Percentiles rank a stretch among this genome's conserved stretches.
Conservation (phyloP, 352 stramenopile genomes). For the Globisporangium alternatum region DNA sequence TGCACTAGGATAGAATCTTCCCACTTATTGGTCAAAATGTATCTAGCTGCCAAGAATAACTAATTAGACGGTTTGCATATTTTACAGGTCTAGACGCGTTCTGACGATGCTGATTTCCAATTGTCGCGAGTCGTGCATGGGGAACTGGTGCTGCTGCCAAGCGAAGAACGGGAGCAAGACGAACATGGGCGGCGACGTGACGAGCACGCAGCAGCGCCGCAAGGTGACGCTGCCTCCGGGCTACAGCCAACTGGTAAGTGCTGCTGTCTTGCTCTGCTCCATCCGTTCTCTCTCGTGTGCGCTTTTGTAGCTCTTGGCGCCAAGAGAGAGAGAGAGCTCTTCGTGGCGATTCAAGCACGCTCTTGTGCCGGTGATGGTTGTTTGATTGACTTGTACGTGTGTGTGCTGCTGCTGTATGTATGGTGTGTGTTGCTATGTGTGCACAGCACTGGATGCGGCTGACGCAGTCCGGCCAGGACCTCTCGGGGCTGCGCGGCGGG, state of each 20-base stretch:
- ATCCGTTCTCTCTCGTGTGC: neutral
- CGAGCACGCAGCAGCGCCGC: conserved; percentile 58
- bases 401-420: neutral
- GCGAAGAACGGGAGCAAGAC: neutral
- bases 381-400: neutral
- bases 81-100: too few species aligned
- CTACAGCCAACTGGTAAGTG: conserved; percentile 87
- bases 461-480: conserved; percentile 75
- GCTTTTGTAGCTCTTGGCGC: neutral
- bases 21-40: too few species aligned
- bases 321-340: neutral
- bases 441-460: conserved; percentile 91
- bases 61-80: too few species aligned
- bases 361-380: neutral
- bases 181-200: conserved; percentile 50
- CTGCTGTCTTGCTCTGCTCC: neutral
- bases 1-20: too few species aligned
- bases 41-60: too few species aligned
- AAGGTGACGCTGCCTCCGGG: conserved; percentile 85
- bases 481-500: conserved; percentile 70
- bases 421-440: neutral
- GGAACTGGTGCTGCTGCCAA: neutral
- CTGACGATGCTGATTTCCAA: too few species aligned
- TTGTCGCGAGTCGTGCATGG: neutral
- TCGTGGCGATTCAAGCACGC: neutral